Evolutionary conservation across 2,329 filamentous ascomycete genomes (phyloP).

Genomic region (Aspergillus hiratsukae): DNA sequence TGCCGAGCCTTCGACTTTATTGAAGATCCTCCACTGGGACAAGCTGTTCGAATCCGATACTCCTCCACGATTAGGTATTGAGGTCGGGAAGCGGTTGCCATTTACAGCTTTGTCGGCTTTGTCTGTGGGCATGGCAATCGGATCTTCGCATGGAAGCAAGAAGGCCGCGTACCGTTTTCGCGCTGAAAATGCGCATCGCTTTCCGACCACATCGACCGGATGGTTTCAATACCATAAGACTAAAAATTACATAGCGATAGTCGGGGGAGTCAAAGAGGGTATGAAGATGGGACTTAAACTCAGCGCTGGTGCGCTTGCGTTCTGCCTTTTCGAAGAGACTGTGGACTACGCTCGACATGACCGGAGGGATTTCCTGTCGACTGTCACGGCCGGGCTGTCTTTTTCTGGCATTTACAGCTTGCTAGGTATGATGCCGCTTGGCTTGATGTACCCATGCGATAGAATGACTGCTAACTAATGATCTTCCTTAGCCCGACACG

Average conservation of each 20-base stretch:
- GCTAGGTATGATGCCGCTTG: constrained; percentile 56
- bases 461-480: constrained; percentile 10
- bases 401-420: constrained; percentile 83
- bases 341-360: constrained; percentile 63
- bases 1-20: constrained; percentile 12
- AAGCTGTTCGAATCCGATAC: constrained; percentile 35
- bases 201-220: constrained; percentile 74
- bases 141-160: constrained; percentile 67
- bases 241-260: constrained; percentile 85
- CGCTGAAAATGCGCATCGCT: constrained; percentile 91
- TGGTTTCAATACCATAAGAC: constrained; percentile 99
- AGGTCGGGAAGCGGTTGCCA: constrained; percentile 61
- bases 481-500: constrained; percentile 63
- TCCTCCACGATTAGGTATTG: constrained; percentile 54
- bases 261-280: constrained; percentile 74
- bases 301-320: constrained; percentile 67
- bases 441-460: background rate
- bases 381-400: constrained; percentile 74
- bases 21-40: constrained; percentile 33
- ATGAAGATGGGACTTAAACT: constrained; percentile 68
- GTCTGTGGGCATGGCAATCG: constrained; percentile 64
- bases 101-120: constrained; percentile 62
- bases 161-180: constrained; percentile 78
- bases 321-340: constrained; percentile 78
- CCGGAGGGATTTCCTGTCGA: constrained; percentile 71